Conservation (phyloP, 176 grass and related monocot genomes). For the Microstegium vimineum region DNA sequence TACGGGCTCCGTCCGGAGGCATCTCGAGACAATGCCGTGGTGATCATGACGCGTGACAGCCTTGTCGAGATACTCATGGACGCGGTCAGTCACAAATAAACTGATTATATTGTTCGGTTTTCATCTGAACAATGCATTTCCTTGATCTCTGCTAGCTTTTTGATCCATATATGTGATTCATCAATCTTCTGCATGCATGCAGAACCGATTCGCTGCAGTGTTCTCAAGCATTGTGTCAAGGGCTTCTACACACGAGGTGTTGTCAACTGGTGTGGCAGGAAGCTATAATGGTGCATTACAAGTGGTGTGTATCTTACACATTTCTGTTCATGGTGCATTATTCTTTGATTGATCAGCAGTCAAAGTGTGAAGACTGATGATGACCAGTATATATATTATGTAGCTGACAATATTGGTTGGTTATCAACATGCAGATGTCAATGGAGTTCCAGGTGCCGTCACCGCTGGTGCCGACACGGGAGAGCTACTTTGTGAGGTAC, state of each 20-base stretch:
- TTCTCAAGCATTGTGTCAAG: constrained; percentile 89
- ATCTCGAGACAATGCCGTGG: constrained; percentile 51
- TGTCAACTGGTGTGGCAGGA: constrained; percentile 78
- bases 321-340: neutral
- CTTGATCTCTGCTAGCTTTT: neutral
- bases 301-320: constrained; percentile 49
- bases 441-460: constrained; percentile 86
- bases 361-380: neutral
- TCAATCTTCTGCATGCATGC: neutral
- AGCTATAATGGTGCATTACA: constrained; percentile 77
- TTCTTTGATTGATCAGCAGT: neutral
- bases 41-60: constrained; percentile 68
- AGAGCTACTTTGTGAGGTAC: constrained; percentile 74
- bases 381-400: neutral
- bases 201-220: constrained; percentile 65
- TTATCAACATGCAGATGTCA: constrained; percentile 57
- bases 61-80: constrained; percentile 90
- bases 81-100: constrained; percentile 39
- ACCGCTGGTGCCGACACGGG: constrained; percentile 72
- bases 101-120: neutral
- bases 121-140: neutral
- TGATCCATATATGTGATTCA: neutral
- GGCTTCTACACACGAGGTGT: constrained; percentile 56
- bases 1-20: constrained; percentile 61
- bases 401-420: neutral